These are phyloP conservation scores for Ophiostoma novo-ulmi DNA, from an alignment of 2,329 filamentous ascomycete genomes.

Conservation along the genomic window DNA sequence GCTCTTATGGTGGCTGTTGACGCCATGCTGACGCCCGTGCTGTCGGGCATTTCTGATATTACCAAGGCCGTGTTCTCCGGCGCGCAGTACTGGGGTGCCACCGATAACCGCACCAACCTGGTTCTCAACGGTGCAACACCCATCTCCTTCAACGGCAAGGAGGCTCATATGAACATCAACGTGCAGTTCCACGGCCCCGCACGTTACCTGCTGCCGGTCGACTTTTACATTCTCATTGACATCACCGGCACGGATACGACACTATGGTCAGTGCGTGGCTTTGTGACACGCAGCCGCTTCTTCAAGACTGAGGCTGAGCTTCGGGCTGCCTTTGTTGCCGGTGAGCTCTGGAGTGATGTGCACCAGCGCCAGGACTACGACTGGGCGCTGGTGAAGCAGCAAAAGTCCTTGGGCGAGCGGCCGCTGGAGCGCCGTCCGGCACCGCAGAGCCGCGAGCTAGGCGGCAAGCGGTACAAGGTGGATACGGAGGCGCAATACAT, in stretches of 20 bases:
- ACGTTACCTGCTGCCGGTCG: conserved; percentile 40
- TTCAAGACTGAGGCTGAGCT: conserved; percentile 36
- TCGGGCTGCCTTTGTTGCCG: conserved; percentile 37
- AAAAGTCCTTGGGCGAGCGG: conserved; percentile 30
- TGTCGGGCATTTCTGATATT: conserved; percentile 37
- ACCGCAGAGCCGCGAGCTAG: conserved; percentile 37
- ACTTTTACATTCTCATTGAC: conserved; percentile 43
- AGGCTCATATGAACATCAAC: conserved; percentile 39
- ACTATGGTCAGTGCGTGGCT: conserved; percentile 40
- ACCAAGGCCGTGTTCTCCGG: conserved; percentile 38
- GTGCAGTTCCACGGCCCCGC: conserved; percentile 40
- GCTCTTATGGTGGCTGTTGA: conserved; percentile 34
- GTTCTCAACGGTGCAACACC: conserved; percentile 36
- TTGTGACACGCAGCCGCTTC: conserved; percentile 40
- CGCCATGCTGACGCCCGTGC: conserved; percentile 36
- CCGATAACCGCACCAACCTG: conserved; percentile 33
- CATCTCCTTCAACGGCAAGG: conserved; percentile 39
- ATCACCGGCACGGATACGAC: conserved; percentile 41
- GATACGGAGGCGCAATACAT: conserved; percentile 44
- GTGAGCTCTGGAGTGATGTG: conserved; percentile 36
- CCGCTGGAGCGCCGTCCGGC: conserved; percentile 36
- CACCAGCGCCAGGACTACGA: conserved; percentile 34
- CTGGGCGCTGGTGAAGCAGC: conserved; percentile 37
- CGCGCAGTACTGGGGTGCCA: conserved; percentile 33
- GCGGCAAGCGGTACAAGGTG: conserved; percentile 40